Evolutionary conservation across 345 rosid species (phyloP).

Genomic region (Punica granatum): DNA sequence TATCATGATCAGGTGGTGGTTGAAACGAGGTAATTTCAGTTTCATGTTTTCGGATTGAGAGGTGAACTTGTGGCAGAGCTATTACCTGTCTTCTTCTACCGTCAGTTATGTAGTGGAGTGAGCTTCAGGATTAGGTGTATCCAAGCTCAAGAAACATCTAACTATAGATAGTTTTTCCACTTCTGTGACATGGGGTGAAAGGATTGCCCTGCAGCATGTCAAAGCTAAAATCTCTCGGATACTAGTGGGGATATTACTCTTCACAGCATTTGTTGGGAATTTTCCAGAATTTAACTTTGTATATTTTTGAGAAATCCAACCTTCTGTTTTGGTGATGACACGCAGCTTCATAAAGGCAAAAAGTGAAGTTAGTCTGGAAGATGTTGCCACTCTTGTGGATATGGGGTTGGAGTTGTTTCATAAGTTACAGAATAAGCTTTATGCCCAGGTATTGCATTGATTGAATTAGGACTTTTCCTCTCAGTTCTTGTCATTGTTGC

Average conservation of each 20-base stretch:
- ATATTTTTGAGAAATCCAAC: not conserved
- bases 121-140: not conserved
- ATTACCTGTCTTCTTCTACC: not conserved
- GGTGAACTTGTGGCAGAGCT: not conserved
- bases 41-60: not conserved
- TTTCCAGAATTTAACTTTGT: too few species aligned
- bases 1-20: not conserved
- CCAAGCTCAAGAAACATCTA: not conserved
- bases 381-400: conserved; percentile 58
- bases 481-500: conserved; percentile 2
- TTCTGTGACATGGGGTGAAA: not conserved
- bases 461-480: not conserved
- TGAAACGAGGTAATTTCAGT: not conserved
- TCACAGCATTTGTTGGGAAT: not conserved
- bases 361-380: conserved; percentile 73
- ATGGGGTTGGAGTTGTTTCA: conserved; percentile 67
- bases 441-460: conserved; percentile 55
- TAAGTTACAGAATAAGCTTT: conserved; percentile 62
- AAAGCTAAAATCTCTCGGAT: not conserved
- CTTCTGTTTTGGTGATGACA: not conserved
- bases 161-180: not conserved
- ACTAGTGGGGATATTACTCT: not conserved
- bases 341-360: conserved; percentile 86
- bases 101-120: not conserved
- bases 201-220: not conserved